A percentile compares a stretch with the other conserved stretches of the same genome.
Conservation (phyloP, 2,329 filamentous ascomycete species). For the Raffaelea ambrosiae region DNA sequence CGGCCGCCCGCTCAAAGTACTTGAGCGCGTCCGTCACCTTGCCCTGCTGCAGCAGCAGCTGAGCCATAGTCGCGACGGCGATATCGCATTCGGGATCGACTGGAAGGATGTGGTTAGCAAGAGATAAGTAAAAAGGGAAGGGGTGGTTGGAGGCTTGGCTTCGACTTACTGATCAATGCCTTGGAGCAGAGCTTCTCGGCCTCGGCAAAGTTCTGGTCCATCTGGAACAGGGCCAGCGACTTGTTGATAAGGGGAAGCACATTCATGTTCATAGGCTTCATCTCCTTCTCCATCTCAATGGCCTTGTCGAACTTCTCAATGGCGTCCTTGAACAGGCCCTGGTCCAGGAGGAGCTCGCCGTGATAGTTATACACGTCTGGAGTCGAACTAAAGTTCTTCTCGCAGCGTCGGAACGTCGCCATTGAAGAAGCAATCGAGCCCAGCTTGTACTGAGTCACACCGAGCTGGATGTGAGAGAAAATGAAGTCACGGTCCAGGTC, state of each 20-base stretch:
- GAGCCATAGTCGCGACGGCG: conserved; percentile 96
- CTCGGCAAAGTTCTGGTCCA: conserved; percentile 93
- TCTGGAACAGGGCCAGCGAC: conserved; percentile 92
- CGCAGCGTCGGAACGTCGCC: conserved; percentile 93
- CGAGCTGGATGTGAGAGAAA: conserved; percentile 98
- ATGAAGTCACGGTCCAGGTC: conserved; percentile 94
- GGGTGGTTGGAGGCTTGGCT: not conserved
- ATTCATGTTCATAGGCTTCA: conserved; percentile 92
- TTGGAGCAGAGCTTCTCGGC: conserved; percentile 96
- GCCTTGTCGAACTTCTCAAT: conserved; percentile 97
- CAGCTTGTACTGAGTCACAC: conserved; percentile 99
- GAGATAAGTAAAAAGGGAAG: conserved; percentile 28
- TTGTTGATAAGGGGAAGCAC: conserved; percentile 98
- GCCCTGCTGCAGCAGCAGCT: conserved; percentile 93
- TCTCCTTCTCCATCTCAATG: conserved; percentile 97
- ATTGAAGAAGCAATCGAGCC: conserved; percentile 95
- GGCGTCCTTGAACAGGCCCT: conserved; percentile 89
- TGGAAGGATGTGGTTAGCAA: conserved; percentile 36
- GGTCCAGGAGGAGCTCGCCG: conserved; percentile 91
- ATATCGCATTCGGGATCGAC: conserved; percentile 99
- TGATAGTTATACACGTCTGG: conserved; percentile 99
- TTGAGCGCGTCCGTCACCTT: conserved; percentile 91
- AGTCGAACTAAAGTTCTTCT: conserved; percentile 96
- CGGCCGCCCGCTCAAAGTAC: conserved; percentile 94
- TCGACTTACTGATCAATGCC: conserved; percentile 72